Conservation (phyloP, 1,284 basidiomycete genomes). For the Mycena citricolor region DNA sequence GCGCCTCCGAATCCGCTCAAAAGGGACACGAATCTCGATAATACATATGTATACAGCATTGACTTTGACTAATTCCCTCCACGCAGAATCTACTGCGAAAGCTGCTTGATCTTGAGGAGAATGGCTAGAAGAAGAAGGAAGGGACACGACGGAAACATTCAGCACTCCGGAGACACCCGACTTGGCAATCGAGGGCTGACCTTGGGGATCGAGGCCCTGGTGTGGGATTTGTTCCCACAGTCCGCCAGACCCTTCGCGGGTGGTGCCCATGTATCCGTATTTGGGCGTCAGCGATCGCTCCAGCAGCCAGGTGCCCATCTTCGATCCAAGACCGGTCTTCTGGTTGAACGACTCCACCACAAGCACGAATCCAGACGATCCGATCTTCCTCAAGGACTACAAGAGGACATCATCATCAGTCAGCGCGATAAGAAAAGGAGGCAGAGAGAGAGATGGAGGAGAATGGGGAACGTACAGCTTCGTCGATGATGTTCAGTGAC, state of each 20-base stretch:
- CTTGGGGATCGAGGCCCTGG: conserved; percentile 72
- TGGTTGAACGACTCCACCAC: conserved; percentile 85
- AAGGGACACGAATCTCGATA: conserved; percentile 65
- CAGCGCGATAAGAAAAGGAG: neutral
- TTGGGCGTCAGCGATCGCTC: conserved; percentile 78
- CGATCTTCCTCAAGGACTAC: conserved; percentile 67
- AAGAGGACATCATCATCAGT: neutral
- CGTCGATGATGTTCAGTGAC: conserved; percentile 79
- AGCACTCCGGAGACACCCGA: conserved; percentile 61
- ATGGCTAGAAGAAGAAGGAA: conserved; percentile 49
- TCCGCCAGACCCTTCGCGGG: conserved; percentile 80
- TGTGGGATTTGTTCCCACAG: conserved; percentile 78
- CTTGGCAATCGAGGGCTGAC: conserved; percentile 68
- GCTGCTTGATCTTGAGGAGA: conserved; percentile 58
- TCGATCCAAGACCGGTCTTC: conserved; percentile 82
- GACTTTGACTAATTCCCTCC: conserved; percentile 79
- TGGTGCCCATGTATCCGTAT: conserved; percentile 78
- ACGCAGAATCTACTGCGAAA: conserved; percentile 27
- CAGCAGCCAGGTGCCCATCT: conserved; percentile 80
- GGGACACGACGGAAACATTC: conserved; percentile 4
- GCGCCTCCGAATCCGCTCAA: no score
- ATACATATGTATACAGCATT: conserved; percentile 83
- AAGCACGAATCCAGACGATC: conserved; percentile 71
- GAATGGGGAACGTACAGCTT: conserved; percentile 50
- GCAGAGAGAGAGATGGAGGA: neutral